A percentile compares a stretch with the other conserved stretches of the same genome.
phyloP scores from a whole-genome alignment of 306 rosid genomes.

The Lathyrus tuberosus region DNA sequence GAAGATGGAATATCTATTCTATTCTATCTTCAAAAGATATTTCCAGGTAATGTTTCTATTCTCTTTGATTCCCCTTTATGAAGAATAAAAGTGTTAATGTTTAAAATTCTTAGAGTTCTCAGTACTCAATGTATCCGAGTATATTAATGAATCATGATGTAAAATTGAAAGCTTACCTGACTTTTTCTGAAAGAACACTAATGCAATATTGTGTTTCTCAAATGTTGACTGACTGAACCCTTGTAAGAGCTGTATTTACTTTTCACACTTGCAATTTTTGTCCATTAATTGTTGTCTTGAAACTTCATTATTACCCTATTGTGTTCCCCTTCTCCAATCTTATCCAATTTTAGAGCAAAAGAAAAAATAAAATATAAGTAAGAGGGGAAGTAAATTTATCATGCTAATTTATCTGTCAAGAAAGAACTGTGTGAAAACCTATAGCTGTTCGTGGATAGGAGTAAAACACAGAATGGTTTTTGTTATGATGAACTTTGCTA shows the following conservation, averaged over 20 bases:
- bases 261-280: not conserved
- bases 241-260: not conserved
- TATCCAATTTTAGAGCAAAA: not conserved
- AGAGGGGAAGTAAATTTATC: constrained; percentile 19
- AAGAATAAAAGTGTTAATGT: not conserved
- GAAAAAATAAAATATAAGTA: not conserved
- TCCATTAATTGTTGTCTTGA: not conserved
- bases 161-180: not conserved
- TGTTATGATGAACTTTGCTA: not conserved
- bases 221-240: constrained; percentile 1
- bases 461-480: constrained; percentile 12
- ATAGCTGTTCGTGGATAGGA: not conserved
- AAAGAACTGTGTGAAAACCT: constrained; percentile 1
- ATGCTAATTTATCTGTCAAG: constrained; percentile 24
- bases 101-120: constrained; percentile 2
- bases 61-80: not conserved
- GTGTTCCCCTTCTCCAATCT: constrained; percentile 11
- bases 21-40: constrained; percentile 97
- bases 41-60: constrained; percentile 71
- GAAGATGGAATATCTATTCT: constrained; percentile 93
- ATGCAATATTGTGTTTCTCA: not conserved
- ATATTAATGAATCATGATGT: not conserved
- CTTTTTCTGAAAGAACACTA: not conserved
- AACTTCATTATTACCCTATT: constrained; percentile 3
- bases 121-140: not conserved